These are phyloP conservation scores for Capsicum baccatum DNA, from an alignment of 257 asterid genomes.

Conservation along the genomic window DNA sequence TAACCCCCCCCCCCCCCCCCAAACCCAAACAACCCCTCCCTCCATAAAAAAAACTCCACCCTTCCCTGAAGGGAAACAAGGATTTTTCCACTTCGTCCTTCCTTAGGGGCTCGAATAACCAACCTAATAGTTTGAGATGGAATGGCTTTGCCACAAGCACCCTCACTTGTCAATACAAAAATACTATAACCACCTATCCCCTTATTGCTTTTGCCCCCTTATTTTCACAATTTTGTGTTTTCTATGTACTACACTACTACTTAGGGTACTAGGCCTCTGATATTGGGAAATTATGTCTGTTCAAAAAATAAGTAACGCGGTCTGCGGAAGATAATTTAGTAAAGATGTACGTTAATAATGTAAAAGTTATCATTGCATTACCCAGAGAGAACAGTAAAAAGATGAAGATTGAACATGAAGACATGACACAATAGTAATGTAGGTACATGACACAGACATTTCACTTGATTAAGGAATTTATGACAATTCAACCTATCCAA, in stretches of 20 bases:
- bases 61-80: background rate
- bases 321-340: background rate
- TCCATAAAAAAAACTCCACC: background rate
- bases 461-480: slow-evolving; percentile 14
- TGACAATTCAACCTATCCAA: slow-evolving; percentile 29
- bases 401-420: slow-evolving; percentile 12
- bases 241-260: background rate
- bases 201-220: background rate
- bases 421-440: background rate
- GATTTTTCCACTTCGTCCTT: background rate
- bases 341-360: background rate
- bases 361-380: background rate
- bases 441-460: slow-evolving; percentile 29
- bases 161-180: background rate
- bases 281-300: no score
- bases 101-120: background rate
- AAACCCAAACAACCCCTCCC: no score
- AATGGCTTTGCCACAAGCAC: background rate
- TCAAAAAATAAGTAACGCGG: no score
- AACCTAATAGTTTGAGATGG: background rate
- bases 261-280: background rate
- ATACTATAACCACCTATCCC: background rate
- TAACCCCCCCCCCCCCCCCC: background rate
- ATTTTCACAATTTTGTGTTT: background rate
- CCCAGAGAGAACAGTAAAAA: background rate